These are phyloP conservation scores for Rhynchosporium secalis DNA, from an alignment of 2,329 filamentous ascomycete species.

Conservation along the genomic window DNA sequence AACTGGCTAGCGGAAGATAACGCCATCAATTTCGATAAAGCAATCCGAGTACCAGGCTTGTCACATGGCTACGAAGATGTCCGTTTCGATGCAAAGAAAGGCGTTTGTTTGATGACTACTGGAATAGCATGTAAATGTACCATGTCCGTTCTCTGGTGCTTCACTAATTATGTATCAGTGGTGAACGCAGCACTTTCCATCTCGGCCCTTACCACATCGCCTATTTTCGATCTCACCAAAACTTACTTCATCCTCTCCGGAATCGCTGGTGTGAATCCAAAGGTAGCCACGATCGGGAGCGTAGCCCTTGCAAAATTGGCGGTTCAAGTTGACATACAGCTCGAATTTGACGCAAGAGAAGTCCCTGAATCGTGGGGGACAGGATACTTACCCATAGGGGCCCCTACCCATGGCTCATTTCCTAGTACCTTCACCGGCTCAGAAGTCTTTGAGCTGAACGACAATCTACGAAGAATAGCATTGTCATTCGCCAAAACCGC, in stretches of 20 bases:
- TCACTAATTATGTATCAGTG: slow-evolving; percentile 1
- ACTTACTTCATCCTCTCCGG: slow-evolving; percentile 72
- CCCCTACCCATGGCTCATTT: slow-evolving; percentile 51
- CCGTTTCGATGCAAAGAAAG: neutral
- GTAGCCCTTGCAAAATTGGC: slow-evolving; percentile 68
- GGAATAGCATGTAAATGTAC: neutral
- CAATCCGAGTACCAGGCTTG: slow-evolving; percentile 1
- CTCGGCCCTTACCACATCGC: slow-evolving; percentile 60
- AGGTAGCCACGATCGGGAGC: slow-evolving; percentile 61
- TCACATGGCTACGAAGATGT: slow-evolving; percentile 6
- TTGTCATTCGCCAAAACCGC: slow-evolving; percentile 50
- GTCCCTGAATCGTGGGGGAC: slow-evolving; percentile 52
- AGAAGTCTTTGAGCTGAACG: slow-evolving; percentile 66
- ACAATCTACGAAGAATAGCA: slow-evolving; percentile 52
- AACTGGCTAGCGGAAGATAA: neutral
- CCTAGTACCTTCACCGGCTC: slow-evolving; percentile 62
- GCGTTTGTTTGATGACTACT: slow-evolving; percentile 1
- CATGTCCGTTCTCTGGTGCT: no score
- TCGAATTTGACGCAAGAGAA: slow-evolving; percentile 70
- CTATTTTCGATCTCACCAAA: slow-evolving; percentile 59
- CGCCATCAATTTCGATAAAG: neutral
- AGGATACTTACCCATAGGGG: slow-evolving; percentile 66
- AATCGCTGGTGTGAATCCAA: slow-evolving; percentile 72
- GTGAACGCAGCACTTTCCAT: slow-evolving; percentile 69
- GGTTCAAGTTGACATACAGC: slow-evolving; percentile 71